Base-by-base conservation (phyloP, 768 basidiomycete species). In the Rhodosporidiobolus odoratus region DNA sequence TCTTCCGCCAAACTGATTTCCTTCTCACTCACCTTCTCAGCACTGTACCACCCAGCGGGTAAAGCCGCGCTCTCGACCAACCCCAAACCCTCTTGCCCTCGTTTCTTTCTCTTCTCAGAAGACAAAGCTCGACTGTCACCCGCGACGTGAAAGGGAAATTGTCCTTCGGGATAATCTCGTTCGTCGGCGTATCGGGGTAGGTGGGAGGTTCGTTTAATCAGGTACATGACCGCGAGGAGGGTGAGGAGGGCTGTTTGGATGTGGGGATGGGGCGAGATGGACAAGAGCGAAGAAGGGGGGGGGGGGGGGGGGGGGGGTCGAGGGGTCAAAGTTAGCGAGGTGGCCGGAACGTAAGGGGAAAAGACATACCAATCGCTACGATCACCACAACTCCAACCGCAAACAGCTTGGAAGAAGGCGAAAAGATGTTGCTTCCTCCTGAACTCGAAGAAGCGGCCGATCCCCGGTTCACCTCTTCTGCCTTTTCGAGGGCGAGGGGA, bases 81-180 rank as follows among this genome's bases (percentile, higher is more conserved):
- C 57, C 47, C 19, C 47, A 7, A 27, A 34, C 56, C 34, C 60
- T 23, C 21, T 7, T 62, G 15, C 32, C 32, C 52, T 23, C 23
- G n/a, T n/a, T n/a, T n/a, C n/a, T 6, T 54, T 5, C 52, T 54
- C 40, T 10, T n/a, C 59, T 1, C 37, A 30, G 35, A n/a, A 23
- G 34, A 62, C 15, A 37, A 61, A n/a, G 25, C 62, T 47, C 38
- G 12, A 17, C 6, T 34, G 25, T 25, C 30, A 53, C 30, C 16
- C 58, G 25, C 61, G 54, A 13, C 15, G 17, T 0, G 13, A 2
- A 7, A 45, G 53, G 53, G 59, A 62, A 52, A 9, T n/a, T n/a
- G n/a, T n/a, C 59, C 58, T 12, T 30, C 35, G 19, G 69, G 69
- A 47, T 71, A 71, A 56, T 71, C 69, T 38, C 57, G 65, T 35